Percentiles rank a stretch among this genome's conserved stretches.
Evolutionary conservation across 2,329 filamentous ascomycete genomes (phyloP).

Genomic region (Calonectria pteridis): DNA sequence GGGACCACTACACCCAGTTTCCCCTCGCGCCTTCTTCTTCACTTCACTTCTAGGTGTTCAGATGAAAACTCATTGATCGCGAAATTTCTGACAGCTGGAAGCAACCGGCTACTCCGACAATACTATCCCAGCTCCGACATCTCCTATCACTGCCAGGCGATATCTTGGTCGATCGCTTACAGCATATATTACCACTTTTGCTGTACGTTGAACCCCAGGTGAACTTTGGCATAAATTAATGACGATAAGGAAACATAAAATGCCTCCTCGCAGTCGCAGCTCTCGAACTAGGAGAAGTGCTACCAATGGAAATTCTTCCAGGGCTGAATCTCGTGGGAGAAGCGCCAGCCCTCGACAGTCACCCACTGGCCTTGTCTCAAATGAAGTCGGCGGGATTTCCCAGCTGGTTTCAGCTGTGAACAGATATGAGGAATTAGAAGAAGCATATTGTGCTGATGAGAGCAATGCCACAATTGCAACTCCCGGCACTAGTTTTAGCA

Average conservation of each 20-base stretch:
- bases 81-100: not conserved
- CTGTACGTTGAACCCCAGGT: not conserved
- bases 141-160: not conserved
- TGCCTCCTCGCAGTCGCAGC: slow-evolving; percentile 52
- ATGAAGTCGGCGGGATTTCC: not conserved
- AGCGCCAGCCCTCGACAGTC: slow-evolving; percentile 4
- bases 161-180: not conserved
- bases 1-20: not conserved
- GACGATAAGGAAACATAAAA: not conserved
- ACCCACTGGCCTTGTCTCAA: not conserved
- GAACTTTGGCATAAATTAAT: not conserved
- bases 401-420: not conserved
- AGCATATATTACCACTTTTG: not conserved
- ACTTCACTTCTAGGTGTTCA: not conserved
- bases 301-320: slow-evolving; percentile 16
- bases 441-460: not conserved
- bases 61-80: not conserved
- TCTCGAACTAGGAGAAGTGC: slow-evolving; percentile 60
- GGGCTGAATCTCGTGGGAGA: not conserved
- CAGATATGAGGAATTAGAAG: not conserved
- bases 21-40: not conserved
- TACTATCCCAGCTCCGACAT: not conserved
- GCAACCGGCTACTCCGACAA: not conserved
- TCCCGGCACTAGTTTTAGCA: not conserved
- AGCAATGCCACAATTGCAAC: not conserved